Percentiles rank a stretch among this genome's conserved stretches.
phyloP scores from a whole-genome alignment of 148 eudicot species.

The Vaccinium darrowii region DNA sequence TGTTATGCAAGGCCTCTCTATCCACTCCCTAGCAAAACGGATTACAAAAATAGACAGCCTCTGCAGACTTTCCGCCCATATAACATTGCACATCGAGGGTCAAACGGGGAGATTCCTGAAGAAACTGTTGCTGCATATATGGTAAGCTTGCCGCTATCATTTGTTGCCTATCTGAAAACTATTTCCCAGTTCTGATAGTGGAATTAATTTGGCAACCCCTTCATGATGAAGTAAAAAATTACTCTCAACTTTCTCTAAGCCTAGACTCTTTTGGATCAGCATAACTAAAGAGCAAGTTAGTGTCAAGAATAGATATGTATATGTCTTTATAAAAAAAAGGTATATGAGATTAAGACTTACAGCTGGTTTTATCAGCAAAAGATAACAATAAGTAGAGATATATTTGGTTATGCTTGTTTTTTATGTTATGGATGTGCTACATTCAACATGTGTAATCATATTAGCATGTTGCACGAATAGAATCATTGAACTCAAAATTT shows the following conservation, averaged over 20 bases:
- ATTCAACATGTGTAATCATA: conserved; percentile 1
- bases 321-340: neutral
- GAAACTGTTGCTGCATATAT: conserved; percentile 84
- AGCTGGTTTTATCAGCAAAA: neutral
- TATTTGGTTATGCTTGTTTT: neutral
- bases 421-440: neutral
- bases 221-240: neutral
- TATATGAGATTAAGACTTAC: neutral
- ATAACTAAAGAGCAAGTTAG: neutral
- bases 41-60: conserved; percentile 50
- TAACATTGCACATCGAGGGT: conserved; percentile 93
- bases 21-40: conserved; percentile 66
- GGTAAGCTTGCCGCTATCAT: conserved; percentile 35
- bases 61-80: conserved; percentile 80
- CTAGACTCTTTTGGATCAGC: conserved; percentile 4
- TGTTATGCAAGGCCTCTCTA: conserved; percentile 68
- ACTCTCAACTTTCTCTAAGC: conserved; percentile 1
- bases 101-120: conserved; percentile 97
- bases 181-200: neutral
- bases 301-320: neutral
- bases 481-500: neutral
- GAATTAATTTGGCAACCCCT: neutral
- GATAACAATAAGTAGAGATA: neutral
- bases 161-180: neutral
- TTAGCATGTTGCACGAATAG: neutral